Evolutionary conservation across 345 rosid species (phyloP), one percentile per base, ranked within the genome.

Genomic region (Syzygium jambos): DNA sequence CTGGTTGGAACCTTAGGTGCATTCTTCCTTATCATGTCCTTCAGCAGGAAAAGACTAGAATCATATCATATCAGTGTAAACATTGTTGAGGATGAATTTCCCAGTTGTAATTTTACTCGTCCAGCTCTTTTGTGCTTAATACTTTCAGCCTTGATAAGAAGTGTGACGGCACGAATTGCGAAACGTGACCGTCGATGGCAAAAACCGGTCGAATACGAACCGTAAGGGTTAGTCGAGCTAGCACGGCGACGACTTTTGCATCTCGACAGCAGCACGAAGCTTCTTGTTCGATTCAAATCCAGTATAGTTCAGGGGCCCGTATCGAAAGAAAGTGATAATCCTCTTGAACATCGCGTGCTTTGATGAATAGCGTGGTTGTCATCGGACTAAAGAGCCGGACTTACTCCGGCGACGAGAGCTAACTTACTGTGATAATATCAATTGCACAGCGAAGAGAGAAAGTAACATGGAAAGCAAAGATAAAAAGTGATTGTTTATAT

Each of bases 301-400:
- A 1, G 46, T 10, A 4, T 0, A 68, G 4, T 0, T 68, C 13
- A 21, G 78, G 1, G 43, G 10, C 38, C 16, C 43, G 5, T 2
- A 65, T 30, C 1, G 23, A 65, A 65, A 65, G 78, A 0, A 65
- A 65, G 41, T 30, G 6, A 65, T 30, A 0, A 1, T 65, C 17
- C 4, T 65, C 43, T 65, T 30, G 43, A 65, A 3, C 17, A 30
- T 65, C 43, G 12, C 78, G 6, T 8, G 78, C 78, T 16, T 65
- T 30, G 78, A 65, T 30, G 78, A 65, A 19, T 65, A 65, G 43
- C 43, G 7, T 65, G 78, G 11, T 30, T 16, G 43, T 65, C 43
- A 4, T 30, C 43, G 23, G 78, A 16, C 78, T 16, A 65, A 21
- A 16, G 41, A 7, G 78, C 43, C 78, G 43, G 23, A 15, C 78